These are phyloP conservation scores for Apiospora rasikravindrae DNA, from an alignment of 2,329 filamentous ascomycete species.

Conservation along the genomic window DNA sequence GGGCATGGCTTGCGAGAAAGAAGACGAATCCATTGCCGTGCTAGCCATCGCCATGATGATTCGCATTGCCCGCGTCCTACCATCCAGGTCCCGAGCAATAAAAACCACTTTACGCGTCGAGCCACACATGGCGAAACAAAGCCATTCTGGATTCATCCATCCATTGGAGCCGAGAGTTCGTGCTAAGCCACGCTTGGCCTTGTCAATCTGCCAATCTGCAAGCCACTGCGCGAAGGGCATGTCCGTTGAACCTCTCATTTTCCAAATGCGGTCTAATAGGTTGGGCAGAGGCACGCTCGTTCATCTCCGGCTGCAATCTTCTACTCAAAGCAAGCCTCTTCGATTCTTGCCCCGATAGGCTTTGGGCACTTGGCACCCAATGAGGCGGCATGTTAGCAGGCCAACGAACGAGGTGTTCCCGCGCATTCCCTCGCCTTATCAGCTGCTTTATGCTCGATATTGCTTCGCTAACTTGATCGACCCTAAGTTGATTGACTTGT, in stretches of 20 bases:
- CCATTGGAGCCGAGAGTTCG: not conserved
- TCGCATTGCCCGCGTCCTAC: conserved; percentile 1
- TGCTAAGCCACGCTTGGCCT: conserved; percentile 5
- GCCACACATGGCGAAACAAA: not conserved
- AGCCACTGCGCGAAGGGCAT: conserved; percentile 9
- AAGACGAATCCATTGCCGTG: not conserved
- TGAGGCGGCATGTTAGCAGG: not conserved
- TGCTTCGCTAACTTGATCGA: conserved; percentile 6
- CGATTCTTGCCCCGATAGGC: not conserved
- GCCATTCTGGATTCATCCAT: not conserved
- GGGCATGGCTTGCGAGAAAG: conserved; percentile 7
- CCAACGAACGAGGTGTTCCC: not conserved
- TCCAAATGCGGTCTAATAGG: conserved; percentile 10
- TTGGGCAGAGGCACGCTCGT: not conserved
- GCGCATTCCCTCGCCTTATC: not conserved
- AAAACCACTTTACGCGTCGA: not conserved
- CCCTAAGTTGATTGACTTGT: not conserved
- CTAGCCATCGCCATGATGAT: not conserved
- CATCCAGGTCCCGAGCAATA: not conserved
- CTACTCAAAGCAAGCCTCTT: not conserved
- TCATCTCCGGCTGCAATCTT: conserved; percentile 10
- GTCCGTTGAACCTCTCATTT: conserved; percentile 8
- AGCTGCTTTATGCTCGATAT: not conserved
- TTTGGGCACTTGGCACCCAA: conserved; percentile 1
- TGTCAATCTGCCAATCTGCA: conserved; percentile 14